Percentiles rank a stretch among this genome's conserved stretches.
phyloP scores from a whole-genome alignment of 495 filamentous ascomycete genomes.

The Podospora australis region DNA sequence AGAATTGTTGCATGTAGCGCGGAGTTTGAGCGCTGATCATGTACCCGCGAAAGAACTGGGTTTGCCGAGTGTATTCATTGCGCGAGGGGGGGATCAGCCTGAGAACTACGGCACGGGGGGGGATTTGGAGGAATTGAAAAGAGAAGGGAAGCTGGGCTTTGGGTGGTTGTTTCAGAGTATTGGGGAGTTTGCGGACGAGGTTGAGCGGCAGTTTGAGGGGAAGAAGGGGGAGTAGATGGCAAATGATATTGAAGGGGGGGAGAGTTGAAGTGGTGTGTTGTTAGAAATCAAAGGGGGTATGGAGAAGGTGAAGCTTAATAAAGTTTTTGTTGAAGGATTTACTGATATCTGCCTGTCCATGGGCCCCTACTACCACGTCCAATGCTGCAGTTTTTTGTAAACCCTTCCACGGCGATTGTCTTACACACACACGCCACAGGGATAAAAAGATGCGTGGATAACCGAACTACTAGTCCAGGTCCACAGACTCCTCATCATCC shows the following conservation, averaged over 20 bases:
- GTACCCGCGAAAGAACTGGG: slow-evolving; percentile 57
- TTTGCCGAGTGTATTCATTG: slow-evolving; percentile 65
- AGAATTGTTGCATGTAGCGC: slow-evolving; percentile 61
- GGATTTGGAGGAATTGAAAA: slow-evolving; percentile 30
- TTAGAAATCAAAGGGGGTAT: too few species aligned
- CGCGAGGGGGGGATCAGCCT: slow-evolving; percentile 43
- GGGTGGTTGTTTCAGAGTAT: slow-evolving; percentile 54
- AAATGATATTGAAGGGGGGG: background rate
- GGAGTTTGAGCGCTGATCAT: slow-evolving; percentile 68
- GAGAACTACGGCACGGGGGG: slow-evolving; percentile 40
- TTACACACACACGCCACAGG: too few species aligned
- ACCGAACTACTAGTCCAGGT: too few species aligned
- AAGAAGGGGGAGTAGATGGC: slow-evolving; percentile 15
- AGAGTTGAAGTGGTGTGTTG: too few species aligned
- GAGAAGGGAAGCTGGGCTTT: slow-evolving; percentile 36
- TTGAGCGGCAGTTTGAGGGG: slow-evolving; percentile 45
- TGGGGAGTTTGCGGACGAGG: slow-evolving; percentile 64
- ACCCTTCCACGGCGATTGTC: too few species aligned
- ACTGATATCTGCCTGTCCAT: too few species aligned
- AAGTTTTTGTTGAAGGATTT: too few species aligned
- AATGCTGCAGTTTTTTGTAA: too few species aligned
- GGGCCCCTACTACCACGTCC: too few species aligned
- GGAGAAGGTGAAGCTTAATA: too few species aligned
- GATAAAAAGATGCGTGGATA: too few species aligned
- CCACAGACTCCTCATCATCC: too few species aligned